Evolutionary conservation across 1,284 basidiomycete species (phyloP).

Genomic region (Mycena sp.): DNA sequence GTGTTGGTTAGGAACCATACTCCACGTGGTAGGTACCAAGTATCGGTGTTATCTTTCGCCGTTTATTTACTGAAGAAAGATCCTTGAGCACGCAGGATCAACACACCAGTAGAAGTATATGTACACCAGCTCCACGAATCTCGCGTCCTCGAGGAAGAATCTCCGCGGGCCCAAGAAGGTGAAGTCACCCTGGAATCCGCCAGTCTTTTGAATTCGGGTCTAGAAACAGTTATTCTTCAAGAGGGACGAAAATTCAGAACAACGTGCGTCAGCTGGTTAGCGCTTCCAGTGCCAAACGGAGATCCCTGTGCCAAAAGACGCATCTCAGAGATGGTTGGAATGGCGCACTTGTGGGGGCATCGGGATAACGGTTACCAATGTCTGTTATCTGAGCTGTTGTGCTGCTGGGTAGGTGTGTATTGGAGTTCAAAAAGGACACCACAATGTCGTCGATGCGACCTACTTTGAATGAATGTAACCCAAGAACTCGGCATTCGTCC

Average conservation of each 20-base stretch:
- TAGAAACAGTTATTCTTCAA: constrained; percentile 2
- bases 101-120: constrained; percentile 11
- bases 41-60: constrained; percentile 8
- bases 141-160: constrained; percentile 39
- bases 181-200: constrained; percentile 42
- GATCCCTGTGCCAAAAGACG: constrained; percentile 40
- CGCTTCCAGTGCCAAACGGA: no score
- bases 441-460: no score
- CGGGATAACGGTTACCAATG: constrained; percentile 3
- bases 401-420: background rate
- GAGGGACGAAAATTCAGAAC: background rate
- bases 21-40: background rate
- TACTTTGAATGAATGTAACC: constrained; percentile 35
- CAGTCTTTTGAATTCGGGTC: constrained; percentile 47
- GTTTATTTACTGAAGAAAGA: constrained; percentile 32
- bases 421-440: background rate
- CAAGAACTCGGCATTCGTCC: constrained; percentile 37
- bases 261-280: constrained; percentile 40
- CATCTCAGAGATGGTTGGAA: no score
- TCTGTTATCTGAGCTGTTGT: background rate
- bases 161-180: constrained; percentile 34
- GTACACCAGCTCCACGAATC: constrained; percentile 42
- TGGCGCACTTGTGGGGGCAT: constrained; percentile 10
- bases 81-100: no score
- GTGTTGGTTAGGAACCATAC: constrained; percentile 9